phyloP scores from a whole-genome alignment of 2,329 filamentous ascomycete species.

The Hortaea werneckii region DNA sequence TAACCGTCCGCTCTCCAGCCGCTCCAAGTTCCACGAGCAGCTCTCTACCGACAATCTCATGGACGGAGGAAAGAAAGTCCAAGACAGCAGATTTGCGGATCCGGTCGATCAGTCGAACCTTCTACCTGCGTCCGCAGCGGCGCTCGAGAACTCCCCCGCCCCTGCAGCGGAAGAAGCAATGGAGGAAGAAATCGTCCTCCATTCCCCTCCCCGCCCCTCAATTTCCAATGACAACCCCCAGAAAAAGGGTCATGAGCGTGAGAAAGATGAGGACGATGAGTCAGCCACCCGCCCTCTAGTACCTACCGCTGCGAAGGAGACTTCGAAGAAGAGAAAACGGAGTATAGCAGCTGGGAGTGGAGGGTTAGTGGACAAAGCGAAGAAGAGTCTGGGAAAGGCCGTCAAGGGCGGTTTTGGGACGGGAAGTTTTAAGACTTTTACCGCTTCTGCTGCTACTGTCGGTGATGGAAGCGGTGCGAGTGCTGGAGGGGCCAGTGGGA shows the following conservation, averaged over 20 bases:
- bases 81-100: neutral
- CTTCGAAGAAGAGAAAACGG: slow-evolving; percentile 3
- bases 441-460: neutral
- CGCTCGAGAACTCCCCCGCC: slow-evolving; percentile 1
- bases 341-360: slow-evolving; percentile 2
- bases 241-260: too few species aligned
- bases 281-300: neutral
- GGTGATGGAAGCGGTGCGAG: neutral
- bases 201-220: neutral
- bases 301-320: neutral
- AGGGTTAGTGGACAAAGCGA: neutral
- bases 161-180: slow-evolving; percentile 6
- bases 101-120: neutral
- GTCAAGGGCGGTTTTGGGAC: slow-evolving; percentile 6
- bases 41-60: neutral
- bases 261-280: neutral
- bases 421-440: neutral
- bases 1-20: slow-evolving; percentile 1
- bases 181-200: neutral
- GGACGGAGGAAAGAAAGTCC: neutral
- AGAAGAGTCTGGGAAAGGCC: slow-evolving; percentile 11
- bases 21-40: slow-evolving; percentile 7
- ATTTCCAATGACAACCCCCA: neutral
- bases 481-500: neutral
- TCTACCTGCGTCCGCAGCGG: slow-evolving; percentile 2